Evolutionary conservation across 345 rosid species (phyloP), one percentile per base, ranked within the genome.

Genomic region (Gossypium mustelinum): DNA sequence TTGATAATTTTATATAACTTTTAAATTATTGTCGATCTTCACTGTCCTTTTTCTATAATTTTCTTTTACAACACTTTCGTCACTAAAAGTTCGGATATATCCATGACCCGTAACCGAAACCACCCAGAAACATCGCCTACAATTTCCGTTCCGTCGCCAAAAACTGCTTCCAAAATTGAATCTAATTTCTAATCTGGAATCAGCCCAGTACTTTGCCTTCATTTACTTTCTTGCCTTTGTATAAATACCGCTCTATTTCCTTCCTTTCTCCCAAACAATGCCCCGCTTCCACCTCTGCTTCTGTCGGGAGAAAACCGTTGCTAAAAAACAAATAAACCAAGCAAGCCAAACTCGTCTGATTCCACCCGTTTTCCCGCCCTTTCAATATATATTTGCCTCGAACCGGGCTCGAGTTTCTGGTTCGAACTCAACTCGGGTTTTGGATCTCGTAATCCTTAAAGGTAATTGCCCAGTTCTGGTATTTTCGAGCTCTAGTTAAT

Each of bases 341-440:
- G 3, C 71, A 17, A 62, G 47, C 51, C 25, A 62, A 76, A 60
- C 58, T 43, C 73, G 63, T 5, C 45, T 78, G 81, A 27, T 73
- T 74, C 72, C 68, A 78, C 80, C 75, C 81, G 2, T 64, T 69
- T 72, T 58, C 70, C 73, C 62, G 72, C 71, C n/a, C 39, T 59
- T 55, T 65, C 11, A 22, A 20, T 3, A 0, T 11, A 4, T 44
- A 10, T 5, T 65, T 68, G 71, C 62, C 73, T 71, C 50, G 61
- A 24, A 16, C 51, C 71, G 79, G 73, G 57, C 54, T 59, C 34
- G 72, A 56, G 56, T 43, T 51, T 34, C 58, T 71, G 12, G 43
- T 57, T 63, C n/a, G 24, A 57, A 68, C 68, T 76, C 61, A 10
- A 44, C 47, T 68, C 20, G 44, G 51, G 56, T 50, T 57, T 72